Base-by-base conservation (phyloP, 2,329 filamentous ascomycete genomes). In the Xylaria sp. region DNA sequence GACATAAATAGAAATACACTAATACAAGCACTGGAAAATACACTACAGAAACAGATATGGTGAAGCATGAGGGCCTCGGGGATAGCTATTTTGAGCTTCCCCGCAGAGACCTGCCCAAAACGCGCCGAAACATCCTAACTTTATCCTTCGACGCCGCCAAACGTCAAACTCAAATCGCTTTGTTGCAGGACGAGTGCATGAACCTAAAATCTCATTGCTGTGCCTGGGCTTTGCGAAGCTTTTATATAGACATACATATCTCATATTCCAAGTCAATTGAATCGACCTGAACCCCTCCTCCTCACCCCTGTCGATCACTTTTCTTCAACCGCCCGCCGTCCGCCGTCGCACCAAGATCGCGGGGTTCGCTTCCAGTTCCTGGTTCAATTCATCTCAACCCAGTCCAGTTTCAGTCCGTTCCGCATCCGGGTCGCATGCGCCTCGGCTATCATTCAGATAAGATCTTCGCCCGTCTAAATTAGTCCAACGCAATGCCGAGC, bases 401-500 rank as follows among this genome's bases (percentile, higher is more conserved):
- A 44, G 41, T 34, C n/a, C 15, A 37, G 28, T 28, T 28, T 28
- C 28, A 28, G 28, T 28, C 28, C 28, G 28, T 28, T 55, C 41
- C 41, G 41, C 41, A 23, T 48, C 55, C 51, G 55, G 60, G 60
- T 51, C 39, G 41, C 48, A 39, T 41, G 56, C 39, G 60, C 51
- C 64, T 41, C 28, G 46, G 28, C 51, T 41, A 51, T 46, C 57
- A 46, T 54, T 50, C 18, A 54, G 50, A 51, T 28, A 64, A 61
- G 34, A 48, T 62, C 18, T 52, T 57, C 37, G 23, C 62, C 56
- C 13, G 31, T 56, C 13, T 8, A 39, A n/a, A n/a, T 8, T 52
- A 46, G 34, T 57, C 44, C 52, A 54, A 2, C 37, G 58, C 71
- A 72, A 77, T 77, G 75, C 73, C 76, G 74, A 70, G 61, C 61